Evolutionary conservation across 257 asterid species (phyloP).

Genomic region (Solanum bulbocastanum): DNA sequence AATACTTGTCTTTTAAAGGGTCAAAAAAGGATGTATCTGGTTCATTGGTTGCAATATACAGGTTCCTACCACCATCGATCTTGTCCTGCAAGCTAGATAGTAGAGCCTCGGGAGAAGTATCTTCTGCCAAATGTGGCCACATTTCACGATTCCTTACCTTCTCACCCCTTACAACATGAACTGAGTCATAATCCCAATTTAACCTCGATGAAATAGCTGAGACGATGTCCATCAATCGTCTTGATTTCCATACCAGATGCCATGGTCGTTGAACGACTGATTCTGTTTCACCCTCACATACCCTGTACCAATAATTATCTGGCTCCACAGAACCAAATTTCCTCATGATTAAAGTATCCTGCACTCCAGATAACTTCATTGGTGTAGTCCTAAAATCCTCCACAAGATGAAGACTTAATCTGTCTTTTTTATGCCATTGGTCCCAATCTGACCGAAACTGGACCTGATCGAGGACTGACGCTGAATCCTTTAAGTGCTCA

Average conservation of each 20-base stretch:
- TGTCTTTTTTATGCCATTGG: slow-evolving; percentile 42
- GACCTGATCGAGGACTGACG: slow-evolving; percentile 54
- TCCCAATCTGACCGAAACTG: slow-evolving; percentile 67
- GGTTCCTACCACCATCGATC: slow-evolving; percentile 44
- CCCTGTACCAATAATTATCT: slow-evolving; percentile 70
- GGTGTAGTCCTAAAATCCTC: slow-evolving; percentile 61
- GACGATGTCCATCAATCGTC: slow-evolving; percentile 51
- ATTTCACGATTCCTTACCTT: slow-evolving; percentile 39
- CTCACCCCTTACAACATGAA: slow-evolving; percentile 67
- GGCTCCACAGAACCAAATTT: slow-evolving; percentile 68
- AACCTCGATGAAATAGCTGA: slow-evolving; percentile 50
- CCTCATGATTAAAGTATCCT: slow-evolving; percentile 58
- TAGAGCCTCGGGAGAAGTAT: slow-evolving; percentile 52
- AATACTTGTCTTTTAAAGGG: slow-evolving; percentile 64
- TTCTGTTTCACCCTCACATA: slow-evolving; percentile 70
- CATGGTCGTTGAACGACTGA: slow-evolving; percentile 60
- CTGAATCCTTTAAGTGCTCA: slow-evolving; percentile 64
- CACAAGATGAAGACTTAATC: slow-evolving; percentile 54
- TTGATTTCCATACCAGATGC: slow-evolving; percentile 57
- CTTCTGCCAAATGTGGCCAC: slow-evolving; percentile 65
- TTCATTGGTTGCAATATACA: slow-evolving; percentile 63
- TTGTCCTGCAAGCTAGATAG: slow-evolving; percentile 31
- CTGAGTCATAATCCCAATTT: slow-evolving; percentile 71
- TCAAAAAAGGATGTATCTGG: slow-evolving; percentile 32
- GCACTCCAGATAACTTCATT: slow-evolving; percentile 39